Evolutionary conservation across 148 eudicot genomes (phyloP).

Genomic region (Persicaria tinctoria): DNA sequence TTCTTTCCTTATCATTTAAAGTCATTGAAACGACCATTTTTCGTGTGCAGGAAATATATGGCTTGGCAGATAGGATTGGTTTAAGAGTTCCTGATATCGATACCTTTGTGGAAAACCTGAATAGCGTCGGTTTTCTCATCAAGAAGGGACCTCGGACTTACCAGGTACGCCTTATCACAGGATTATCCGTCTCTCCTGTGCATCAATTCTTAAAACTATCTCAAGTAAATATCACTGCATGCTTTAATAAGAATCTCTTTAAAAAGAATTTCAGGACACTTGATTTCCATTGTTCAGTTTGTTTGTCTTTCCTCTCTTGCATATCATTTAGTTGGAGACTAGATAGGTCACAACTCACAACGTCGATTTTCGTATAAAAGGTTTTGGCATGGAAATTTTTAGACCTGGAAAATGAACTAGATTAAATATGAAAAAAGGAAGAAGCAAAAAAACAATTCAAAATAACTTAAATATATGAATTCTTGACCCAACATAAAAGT

Average conservation of each 20-base stretch:
- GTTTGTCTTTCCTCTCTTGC: background rate
- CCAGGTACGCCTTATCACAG: constrained; percentile 45
- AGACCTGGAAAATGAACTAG: too few species aligned
- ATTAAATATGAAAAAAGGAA: too few species aligned
- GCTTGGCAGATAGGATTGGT: constrained; percentile 88
- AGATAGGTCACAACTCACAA: too few species aligned
- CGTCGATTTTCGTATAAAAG: too few species aligned
- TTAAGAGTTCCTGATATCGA: constrained; percentile 90
- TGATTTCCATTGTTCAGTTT: background rate
- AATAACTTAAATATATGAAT: too few species aligned
- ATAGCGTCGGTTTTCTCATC: constrained; percentile 60
- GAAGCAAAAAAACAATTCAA: too few species aligned
- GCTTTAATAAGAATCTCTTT: background rate
- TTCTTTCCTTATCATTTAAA: background rate
- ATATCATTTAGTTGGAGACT: background rate
- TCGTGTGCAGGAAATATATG: constrained; percentile 70
- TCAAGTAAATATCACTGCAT: background rate
- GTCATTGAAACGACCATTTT: constrained; percentile 12
- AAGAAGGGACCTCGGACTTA: constrained; percentile 95
- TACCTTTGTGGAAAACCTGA: constrained; percentile 68
- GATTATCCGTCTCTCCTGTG: background rate
- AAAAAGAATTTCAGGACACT: background rate
- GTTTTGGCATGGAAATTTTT: too few species aligned
- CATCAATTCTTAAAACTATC: background rate
- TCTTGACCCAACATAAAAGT: too few species aligned